Percentiles rank a stretch among this genome's conserved stretches.
Evolutionary conservation across 2,329 filamentous ascomycete species (phyloP).

Genomic region (Balansia obtecta): DNA sequence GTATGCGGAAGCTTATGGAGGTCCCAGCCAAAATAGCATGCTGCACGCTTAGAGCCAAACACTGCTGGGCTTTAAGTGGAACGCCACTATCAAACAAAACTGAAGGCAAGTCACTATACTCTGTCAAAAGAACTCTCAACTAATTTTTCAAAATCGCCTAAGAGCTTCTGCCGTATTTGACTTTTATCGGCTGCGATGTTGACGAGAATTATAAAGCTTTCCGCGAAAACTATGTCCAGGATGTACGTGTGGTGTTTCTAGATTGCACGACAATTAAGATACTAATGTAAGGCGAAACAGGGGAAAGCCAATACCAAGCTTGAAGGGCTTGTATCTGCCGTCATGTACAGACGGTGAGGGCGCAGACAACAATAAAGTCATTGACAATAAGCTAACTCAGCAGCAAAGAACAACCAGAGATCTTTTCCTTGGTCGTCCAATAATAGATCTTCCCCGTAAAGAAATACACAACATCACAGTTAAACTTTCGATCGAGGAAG

Average conservation of each 20-base stretch:
- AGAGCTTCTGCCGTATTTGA: constrained; percentile 26
- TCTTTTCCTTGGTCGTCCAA: constrained; percentile 13
- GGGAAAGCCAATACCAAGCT: constrained; percentile 8
- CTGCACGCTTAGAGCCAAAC: constrained; percentile 15
- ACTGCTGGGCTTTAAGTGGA: constrained; percentile 23
- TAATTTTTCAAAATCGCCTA: background rate
- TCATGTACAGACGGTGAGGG: constrained; percentile 19
- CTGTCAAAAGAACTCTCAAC: too few species aligned
- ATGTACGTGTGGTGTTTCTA: constrained; percentile 7
- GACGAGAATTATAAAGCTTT: background rate
- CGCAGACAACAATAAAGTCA: too few species aligned
- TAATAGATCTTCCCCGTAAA: constrained; percentile 14
- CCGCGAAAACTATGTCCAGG: constrained; percentile 7
- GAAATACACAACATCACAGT: constrained; percentile 12
- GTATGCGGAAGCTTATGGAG: background rate
- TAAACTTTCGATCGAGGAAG: constrained; percentile 15
- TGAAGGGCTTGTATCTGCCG: constrained; percentile 9
- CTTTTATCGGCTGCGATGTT: constrained; percentile 16
- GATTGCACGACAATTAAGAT: background rate
- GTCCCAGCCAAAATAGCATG: constrained; percentile 9
- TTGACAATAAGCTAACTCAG: background rate
- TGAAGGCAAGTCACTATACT: constrained; percentile 12
- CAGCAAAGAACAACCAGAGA: constrained; percentile 15
- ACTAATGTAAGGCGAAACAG: constrained; percentile 2
- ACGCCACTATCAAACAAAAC: constrained; percentile 23